A percentile compares a stretch with the other conserved stretches of the same genome.
phyloP scores from a whole-genome alignment of 106 monocot genomes.

The Chionographis japonica region DNA sequence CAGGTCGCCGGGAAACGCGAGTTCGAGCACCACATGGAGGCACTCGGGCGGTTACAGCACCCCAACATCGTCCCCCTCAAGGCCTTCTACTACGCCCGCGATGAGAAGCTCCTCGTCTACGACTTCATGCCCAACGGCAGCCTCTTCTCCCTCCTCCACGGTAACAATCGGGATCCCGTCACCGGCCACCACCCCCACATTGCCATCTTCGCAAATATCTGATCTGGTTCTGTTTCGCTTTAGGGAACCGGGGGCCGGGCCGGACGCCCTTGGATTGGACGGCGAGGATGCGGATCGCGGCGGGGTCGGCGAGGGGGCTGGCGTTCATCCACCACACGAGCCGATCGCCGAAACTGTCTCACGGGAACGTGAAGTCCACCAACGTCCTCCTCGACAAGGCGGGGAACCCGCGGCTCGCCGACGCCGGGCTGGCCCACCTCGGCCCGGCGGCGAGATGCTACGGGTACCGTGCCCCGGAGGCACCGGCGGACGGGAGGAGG shows the following conservation, averaged over 20 bases:
- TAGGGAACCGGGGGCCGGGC: constrained; percentile 86
- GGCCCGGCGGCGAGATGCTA: constrained; percentile 11
- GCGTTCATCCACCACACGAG: constrained; percentile 65
- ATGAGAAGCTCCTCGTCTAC: constrained; percentile 91
- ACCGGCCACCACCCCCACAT: no score
- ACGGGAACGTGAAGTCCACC: constrained; percentile 80
- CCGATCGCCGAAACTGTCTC: constrained; percentile 48
- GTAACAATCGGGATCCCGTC: constrained; percentile 12
- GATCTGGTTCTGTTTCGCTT: background rate
- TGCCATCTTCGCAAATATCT: no score
- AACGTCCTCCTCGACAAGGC: constrained; percentile 77
- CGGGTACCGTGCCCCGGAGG: constrained; percentile 64
- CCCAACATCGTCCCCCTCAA: constrained; percentile 62
- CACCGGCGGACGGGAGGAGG: constrained; percentile 20
- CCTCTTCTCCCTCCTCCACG: constrained; percentile 82
- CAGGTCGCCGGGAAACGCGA: constrained; percentile 39
- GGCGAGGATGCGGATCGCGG: constrained; percentile 54
- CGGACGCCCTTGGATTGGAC: constrained; percentile 79
- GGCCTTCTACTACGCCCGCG: constrained; percentile 78
- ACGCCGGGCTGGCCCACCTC: constrained; percentile 56
- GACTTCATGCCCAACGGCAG: constrained; percentile 91
- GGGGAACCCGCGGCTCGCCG: constrained; percentile 47
- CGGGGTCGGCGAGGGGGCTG: constrained; percentile 57
- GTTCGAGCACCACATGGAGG: constrained; percentile 73
- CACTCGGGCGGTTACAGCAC: constrained; percentile 61